Base-by-base conservation (phyloP, 1,284 basidiomycete genomes). In the Athelia psychrophila region DNA sequence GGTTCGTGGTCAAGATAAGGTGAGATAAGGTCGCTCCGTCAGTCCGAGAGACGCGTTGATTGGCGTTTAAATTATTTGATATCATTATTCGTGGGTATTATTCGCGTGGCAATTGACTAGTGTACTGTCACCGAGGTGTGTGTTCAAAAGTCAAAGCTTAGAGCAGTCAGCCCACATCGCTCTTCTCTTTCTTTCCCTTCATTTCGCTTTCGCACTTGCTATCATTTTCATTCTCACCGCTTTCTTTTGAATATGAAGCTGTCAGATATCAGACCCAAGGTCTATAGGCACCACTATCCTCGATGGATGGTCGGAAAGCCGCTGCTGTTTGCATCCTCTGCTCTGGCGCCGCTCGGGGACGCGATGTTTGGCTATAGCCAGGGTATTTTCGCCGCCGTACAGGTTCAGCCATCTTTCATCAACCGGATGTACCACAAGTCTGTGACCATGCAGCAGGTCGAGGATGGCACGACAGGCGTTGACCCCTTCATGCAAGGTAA, bases 331-430 rank as follows among this genome's bases (percentile, higher is more conserved):
- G 77, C 60, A 70, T 69, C 44, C 76, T 76, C 27, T 78, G 76
- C 50, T 77, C 78, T 0, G 67, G 77, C 78, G 12, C 76, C 76
- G 52, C 69, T 81, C 52, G 79, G 79, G 47, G 79, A 81, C 56
- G 78, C 77, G 4, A 76, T 80, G 70, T 79, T 81, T 54, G 79
- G 79, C 2, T 81, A 80, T 53, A 73, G 75, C 40, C 79, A 80
- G 58, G 79, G 79, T 2, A 73, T 76, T 55, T 78, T 79, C 33
- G 78, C 77, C 3, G 67, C 76, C 2, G 69, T 76, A 18, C 77
- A 80, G 47, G 74, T 81, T 42, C 79, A 80, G 54, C 78, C 78
- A 3, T 72, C 73, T 5, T 81, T 80, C 59, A 74, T 80, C 50
- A 62, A 67, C 16, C 65, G 73, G 15, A 77, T 81, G 71, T 81